phyloP scores from a whole-genome alignment of 1,139 yeast genomes.

The Lodderomyces metapsilosis region DNA sequence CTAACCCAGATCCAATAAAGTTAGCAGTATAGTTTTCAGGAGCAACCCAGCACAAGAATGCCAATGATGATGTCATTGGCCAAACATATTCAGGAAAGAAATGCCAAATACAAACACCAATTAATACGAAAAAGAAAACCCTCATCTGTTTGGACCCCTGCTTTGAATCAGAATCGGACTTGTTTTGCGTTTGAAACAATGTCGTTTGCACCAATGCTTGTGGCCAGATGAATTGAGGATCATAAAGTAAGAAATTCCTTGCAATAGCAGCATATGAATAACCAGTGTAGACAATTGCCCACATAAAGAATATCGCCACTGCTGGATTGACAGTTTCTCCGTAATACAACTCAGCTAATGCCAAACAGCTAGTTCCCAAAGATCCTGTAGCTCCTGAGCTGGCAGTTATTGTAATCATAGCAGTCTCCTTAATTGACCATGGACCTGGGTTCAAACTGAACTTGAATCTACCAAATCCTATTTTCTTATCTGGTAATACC shows the following conservation, averaged over 20 bases:
- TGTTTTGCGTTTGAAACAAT: constrained; percentile 35
- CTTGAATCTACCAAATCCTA: constrained; percentile 21
- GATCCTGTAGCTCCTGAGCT: constrained; percentile 49
- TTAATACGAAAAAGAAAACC: constrained; percentile 30
- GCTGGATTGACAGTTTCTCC: constrained; percentile 29
- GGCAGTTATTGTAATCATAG: constrained; percentile 44
- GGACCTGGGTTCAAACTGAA: constrained; percentile 46
- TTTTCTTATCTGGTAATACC: constrained; percentile 29
- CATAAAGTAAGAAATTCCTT: constrained; percentile 38
- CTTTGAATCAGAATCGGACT: constrained; percentile 18
- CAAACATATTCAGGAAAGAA: constrained; percentile 43
- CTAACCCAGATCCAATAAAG: constrained; percentile 46
- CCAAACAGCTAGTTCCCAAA: constrained; percentile 40
- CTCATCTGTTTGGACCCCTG: constrained; percentile 31
- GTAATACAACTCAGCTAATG: constrained; percentile 43
- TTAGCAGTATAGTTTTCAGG: constrained; percentile 35
- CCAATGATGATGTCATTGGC: constrained; percentile 43
- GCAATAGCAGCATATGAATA: constrained; percentile 48
- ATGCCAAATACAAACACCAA: constrained; percentile 38
- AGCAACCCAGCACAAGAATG: constrained; percentile 45
- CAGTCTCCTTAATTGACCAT: constrained; percentile 48
- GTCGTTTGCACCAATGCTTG: constrained; percentile 49
- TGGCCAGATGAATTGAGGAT: constrained; percentile 48
- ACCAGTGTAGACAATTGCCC: constrained; percentile 48
- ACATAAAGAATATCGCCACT: constrained; percentile 41